Conservation (phyloP, 192 early-diverging fungal genomes). For the Coemansia sp. region DNA sequence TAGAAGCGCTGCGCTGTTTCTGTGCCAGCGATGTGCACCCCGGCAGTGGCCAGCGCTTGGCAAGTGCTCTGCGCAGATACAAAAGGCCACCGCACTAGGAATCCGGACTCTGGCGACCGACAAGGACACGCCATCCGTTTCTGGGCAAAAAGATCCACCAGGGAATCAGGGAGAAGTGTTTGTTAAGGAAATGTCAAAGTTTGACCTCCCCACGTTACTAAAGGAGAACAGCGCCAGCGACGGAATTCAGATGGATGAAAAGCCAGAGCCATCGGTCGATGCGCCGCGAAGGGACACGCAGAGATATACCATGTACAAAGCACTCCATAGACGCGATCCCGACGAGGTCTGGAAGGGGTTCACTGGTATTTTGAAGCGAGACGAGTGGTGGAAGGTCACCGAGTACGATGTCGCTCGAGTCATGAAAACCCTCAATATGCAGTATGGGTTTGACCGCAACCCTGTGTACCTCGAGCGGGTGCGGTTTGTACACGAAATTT, state of each 20-base stretch:
- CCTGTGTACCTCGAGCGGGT: conserved; percentile 12
- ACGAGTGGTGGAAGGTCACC: conserved; percentile 22
- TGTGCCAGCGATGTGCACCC: background rate
- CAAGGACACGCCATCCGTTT: background rate
- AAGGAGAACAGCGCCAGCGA: too few relatives aligned
- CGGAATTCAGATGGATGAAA: too few relatives aligned
- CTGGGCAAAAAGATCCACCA: background rate
- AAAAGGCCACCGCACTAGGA: conserved; percentile 1
- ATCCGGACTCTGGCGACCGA: background rate
- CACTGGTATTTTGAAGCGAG: conserved; percentile 12
- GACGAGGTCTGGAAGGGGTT: conserved; percentile 32
- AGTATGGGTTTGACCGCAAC: conserved; percentile 26
- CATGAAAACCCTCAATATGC: conserved; percentile 31
- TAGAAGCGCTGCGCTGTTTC: background rate
- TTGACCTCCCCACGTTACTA: too few relatives aligned
- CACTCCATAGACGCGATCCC: conserved; percentile 12
- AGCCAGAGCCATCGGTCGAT: background rate
- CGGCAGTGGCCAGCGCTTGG: background rate
- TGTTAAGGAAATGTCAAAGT: too few relatives aligned
- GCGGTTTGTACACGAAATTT: conserved; percentile 9
- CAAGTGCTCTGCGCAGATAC: background rate
- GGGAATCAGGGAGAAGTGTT: background rate
- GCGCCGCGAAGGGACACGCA: conserved; percentile 8
- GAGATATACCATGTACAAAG: conserved; percentile 20
- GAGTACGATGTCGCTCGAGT: conserved; percentile 34